phyloP scores from a whole-genome alignment of 306 rosid species.

The Adenanthera pavonina region DNA sequence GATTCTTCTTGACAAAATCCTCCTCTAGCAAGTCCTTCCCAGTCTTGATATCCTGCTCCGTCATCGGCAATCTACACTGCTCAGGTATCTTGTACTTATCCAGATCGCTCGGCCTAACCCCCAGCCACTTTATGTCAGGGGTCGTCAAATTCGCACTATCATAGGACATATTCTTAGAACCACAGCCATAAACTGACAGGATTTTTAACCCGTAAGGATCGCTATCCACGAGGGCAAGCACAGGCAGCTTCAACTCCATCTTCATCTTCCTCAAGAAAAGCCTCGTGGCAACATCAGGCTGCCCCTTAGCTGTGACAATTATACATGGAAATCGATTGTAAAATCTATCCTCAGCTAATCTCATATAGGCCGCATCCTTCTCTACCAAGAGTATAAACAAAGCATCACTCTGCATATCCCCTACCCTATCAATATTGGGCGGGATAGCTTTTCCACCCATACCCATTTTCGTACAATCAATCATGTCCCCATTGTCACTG shows the following conservation, averaged over 20 bases:
- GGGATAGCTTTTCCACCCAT: conserved; percentile 97
- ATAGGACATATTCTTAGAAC: conserved; percentile 93
- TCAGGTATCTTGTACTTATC: conserved; percentile 94
- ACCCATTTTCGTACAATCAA: conserved; percentile 96
- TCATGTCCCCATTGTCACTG: conserved; percentile 93
- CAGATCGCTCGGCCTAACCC: conserved; percentile 88
- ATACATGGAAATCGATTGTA: conserved; percentile 88
- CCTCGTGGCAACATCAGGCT: conserved; percentile 91
- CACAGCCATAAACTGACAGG: conserved; percentile 87
- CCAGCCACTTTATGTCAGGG: conserved; percentile 94
- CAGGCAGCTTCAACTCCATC: conserved; percentile 83
- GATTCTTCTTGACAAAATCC: conserved; percentile 95
- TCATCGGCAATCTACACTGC: conserved; percentile 91
- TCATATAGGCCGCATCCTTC: conserved; percentile 92
- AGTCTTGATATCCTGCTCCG: conserved; percentile 95
- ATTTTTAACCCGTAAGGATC: conserved; percentile 93
- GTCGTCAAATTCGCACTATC: conserved; percentile 92
- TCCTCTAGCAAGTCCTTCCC: conserved; percentile 94
- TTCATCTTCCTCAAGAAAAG: conserved; percentile 91
- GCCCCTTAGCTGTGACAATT: conserved; percentile 82
- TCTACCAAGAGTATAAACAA: conserved; percentile 84
- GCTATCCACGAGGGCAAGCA: conserved; percentile 89
- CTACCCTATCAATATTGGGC: conserved; percentile 85
- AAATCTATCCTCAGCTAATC: conserved; percentile 91
- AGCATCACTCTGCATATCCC: conserved; percentile 95